Evolutionary conservation across 2,329 filamentous ascomycete species (phyloP), one percentile per base, ranked within the genome.

Genomic region (Diaporthe vaccinii): DNA sequence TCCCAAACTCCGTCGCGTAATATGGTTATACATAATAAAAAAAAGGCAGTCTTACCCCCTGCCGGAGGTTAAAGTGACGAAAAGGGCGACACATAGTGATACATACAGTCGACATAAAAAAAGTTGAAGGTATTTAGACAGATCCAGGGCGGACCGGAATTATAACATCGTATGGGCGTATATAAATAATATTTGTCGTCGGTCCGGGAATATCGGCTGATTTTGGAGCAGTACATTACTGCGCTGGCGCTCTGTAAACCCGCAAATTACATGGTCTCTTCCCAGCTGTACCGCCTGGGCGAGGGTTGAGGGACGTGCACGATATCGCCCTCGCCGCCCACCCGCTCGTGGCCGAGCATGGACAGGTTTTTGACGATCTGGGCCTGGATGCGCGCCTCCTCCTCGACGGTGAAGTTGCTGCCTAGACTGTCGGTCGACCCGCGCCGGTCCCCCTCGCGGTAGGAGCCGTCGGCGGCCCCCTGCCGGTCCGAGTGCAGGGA

Each of bases 391-490:
- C 65, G 77, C 65, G 39, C 81, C 75, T 88, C 87, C 76, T 91
- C 88, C 34, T 91, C 87, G 14, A 89, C 86, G 0, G 89, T 91
- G 78, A 86, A 91, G 74, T 91, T 90, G 79, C 89, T 91, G 28
- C 89, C 89, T 10, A 91, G 80, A 3, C 88, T 91, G 74, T 87
- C 85, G 44, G 82, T 82, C 8, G 81, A 82, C 10, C 78, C 77
- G 41, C 81, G 80, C 69, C 12, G 65, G 25, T 20, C 74, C 25
- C 25, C 41, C n/a, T 46, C 25, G 2, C 41, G 31, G 31, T 28
- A 36, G 15, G 65, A 28, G 14, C 17, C 46, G 17, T 28, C 65
- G 65, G 34, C 46, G 65, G 15, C 6, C 4, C 39, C 69, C 9
- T 62, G 58, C 7, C 55, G 61, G 4, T 44, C 17, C 44, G 69